These are phyloP conservation scores for Xylaria sp. DNA, from an alignment of 2,329 filamentous ascomycete species.

Conservation along the genomic window DNA sequence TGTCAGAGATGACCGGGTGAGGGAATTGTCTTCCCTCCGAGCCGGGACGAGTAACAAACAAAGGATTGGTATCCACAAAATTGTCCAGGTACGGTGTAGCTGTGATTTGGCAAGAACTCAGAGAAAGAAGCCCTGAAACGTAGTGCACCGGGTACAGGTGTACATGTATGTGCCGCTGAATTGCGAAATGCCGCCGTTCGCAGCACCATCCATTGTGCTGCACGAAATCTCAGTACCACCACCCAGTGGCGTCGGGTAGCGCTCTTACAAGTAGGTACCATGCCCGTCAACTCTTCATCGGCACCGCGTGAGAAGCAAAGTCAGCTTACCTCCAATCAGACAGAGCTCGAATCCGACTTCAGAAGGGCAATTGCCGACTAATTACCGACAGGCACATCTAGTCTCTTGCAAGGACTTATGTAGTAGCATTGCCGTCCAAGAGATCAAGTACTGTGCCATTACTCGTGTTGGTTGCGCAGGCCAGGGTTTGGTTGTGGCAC, in stretches of 20 bases:
- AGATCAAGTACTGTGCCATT: slow-evolving; percentile 28
- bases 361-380: slow-evolving; percentile 2
- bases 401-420: not conserved
- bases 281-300: not conserved
- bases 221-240: slow-evolving; percentile 34
- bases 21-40: slow-evolving; percentile 20
- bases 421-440: not conserved
- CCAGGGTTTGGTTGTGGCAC: slow-evolving; percentile 19
- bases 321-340: not conserved
- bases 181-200: slow-evolving; percentile 25
- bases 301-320: not conserved
- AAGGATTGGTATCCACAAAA: slow-evolving; percentile 19
- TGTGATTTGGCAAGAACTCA: slow-evolving; percentile 33
- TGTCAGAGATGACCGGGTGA: slow-evolving; percentile 20
- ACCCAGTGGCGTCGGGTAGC: slow-evolving; percentile 35
- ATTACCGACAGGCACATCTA: slow-evolving; percentile 1
- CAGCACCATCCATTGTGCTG: slow-evolving; percentile 34
- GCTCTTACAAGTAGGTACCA: slow-evolving; percentile 6
- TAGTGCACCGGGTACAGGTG: not conserved
- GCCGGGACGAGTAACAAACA: not conserved
- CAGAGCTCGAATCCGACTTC: not conserved
- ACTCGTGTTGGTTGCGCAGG: slow-evolving; percentile 30
- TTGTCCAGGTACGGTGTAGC: slow-evolving; percentile 31
- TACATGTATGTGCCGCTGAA: not conserved
- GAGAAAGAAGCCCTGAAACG: slow-evolving; percentile 18